Evolutionary conservation across 2,329 filamentous ascomycete species (phyloP).

Genomic region (Fusarium sp.): DNA sequence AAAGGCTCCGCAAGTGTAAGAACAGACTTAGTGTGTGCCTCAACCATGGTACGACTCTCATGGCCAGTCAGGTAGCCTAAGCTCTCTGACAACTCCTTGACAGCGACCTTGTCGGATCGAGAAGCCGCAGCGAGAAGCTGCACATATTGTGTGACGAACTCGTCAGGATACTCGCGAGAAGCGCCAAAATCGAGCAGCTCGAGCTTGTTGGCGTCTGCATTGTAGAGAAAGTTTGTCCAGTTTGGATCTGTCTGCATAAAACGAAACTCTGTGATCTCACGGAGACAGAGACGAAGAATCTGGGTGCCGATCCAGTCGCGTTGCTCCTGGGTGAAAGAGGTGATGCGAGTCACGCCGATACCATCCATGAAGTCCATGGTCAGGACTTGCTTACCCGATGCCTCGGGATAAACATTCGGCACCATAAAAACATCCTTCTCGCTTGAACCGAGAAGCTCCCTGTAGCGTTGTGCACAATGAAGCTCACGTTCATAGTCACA

Average conservation of each 20-base stretch:
- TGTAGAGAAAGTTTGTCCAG: slow-evolving; percentile 99
- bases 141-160: slow-evolving; percentile 85
- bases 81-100: slow-evolving; percentile 76
- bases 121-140: slow-evolving; percentile 84
- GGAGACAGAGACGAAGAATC: slow-evolving; percentile 88
- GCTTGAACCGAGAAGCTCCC: slow-evolving; percentile 69
- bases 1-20: slow-evolving; percentile 95
- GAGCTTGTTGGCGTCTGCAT: slow-evolving; percentile 75
- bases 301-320: slow-evolving; percentile 97
- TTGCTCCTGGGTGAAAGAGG: slow-evolving; percentile 81
- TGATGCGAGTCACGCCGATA: slow-evolving; percentile 83
- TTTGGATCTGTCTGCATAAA: slow-evolving; percentile 99
- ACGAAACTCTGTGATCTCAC: slow-evolving; percentile 92
- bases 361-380: slow-evolving; percentile 95
- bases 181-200: slow-evolving; percentile 97
- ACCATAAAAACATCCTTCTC: slow-evolving; percentile 82
- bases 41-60: slow-evolving; percentile 86
- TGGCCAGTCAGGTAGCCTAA: slow-evolving; percentile 93
- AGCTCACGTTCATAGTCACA: slow-evolving; percentile 95
- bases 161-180: slow-evolving; percentile 82
- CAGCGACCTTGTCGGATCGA: slow-evolving; percentile 70
- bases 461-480: slow-evolving; percentile 80
- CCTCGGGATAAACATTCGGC: slow-evolving; percentile 80
- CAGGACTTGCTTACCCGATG: slow-evolving; percentile 85
- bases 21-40: slow-evolving; percentile 90